Evolutionary conservation across 2,329 filamentous ascomycete genomes (phyloP), one percentile per base, ranked within the genome.

Genomic region (Talaromyces sp.): DNA sequence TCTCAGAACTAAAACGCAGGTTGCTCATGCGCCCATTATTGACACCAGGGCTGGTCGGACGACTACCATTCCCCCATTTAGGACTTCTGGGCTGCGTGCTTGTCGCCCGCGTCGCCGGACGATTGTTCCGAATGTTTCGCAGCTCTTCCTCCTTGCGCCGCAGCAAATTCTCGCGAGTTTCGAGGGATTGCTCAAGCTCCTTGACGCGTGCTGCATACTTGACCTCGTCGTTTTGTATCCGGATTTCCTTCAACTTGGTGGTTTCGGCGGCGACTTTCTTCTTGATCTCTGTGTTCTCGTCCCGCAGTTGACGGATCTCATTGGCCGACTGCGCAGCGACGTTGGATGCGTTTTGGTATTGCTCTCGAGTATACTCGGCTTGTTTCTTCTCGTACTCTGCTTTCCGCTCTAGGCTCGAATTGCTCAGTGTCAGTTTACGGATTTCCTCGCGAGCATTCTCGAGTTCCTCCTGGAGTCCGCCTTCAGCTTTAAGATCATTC

Each of bases 261-360:
- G 72, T 69, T 60, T 80, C 75, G 10, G 69, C 71, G 17, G 69
- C 72, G 3, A 75, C 73, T 56, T 75, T 74, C 30, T 69, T 70
- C 53, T 71, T 73, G 51, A 81, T 65, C 2, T 65, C 60, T 47
- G 74, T 71, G 42, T 77, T 73, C 56, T 79, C 69, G 17, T 71
- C 68, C 63, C 74, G 70, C 25, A 80, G 68, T 28, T 73, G 72
- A 10, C 71, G 72, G 36, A 68, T 64, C 63, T 80, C 75, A 51
- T 69, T 73, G 7, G 70, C 73, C 8, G 76, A 71, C 53, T 79
- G 77, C 22, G 76, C 77, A 0, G 78, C 79, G 9, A 72, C 71
- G 6, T 69, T 78, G 7, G 78, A 81, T 11, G 78, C 78, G 32
- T 73, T 77, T 63, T 81, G 79, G 58, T 81, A 81, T 65, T 80